These are phyloP conservation scores for Irpex rosettiformis DNA, from an alignment of 1,284 basidiomycete species.

Conservation along the genomic window DNA sequence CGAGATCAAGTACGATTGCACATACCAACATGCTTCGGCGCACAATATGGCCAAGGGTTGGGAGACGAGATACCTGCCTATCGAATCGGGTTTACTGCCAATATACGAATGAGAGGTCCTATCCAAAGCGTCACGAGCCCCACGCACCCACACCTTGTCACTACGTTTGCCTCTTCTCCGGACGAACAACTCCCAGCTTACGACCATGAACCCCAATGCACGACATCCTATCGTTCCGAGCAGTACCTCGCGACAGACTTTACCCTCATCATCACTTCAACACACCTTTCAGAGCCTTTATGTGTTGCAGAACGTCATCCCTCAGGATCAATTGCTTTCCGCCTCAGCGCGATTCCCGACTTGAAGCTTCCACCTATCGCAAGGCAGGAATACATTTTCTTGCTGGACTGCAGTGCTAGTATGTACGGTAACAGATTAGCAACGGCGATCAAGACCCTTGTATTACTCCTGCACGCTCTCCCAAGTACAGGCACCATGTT, in stretches of 20 bases:
- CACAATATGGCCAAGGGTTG: slow-evolving; percentile 43
- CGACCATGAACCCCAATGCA: not conserved
- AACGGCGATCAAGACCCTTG: slow-evolving; percentile 37
- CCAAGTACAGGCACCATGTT: slow-evolving; percentile 35
- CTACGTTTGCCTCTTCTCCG: not conserved
- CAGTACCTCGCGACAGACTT: slow-evolving; percentile 12
- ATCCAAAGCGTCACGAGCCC: slow-evolving; percentile 14
- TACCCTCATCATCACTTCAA: slow-evolving; percentile 5
- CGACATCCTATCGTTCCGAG: slow-evolving; percentile 2
- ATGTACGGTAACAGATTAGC: slow-evolving; percentile 37
- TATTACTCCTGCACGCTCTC: slow-evolving; percentile 37
- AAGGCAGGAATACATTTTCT: slow-evolving; percentile 43
- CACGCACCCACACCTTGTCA: slow-evolving; percentile 6
- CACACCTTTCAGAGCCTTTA: slow-evolving; percentile 44
- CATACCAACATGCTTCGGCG: slow-evolving; percentile 44
- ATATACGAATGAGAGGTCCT: slow-evolving; percentile 11
- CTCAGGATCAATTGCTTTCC: slow-evolving; percentile 41
- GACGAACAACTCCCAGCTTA: not conserved
- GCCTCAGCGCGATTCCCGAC: slow-evolving; percentile 49
- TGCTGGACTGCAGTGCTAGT: slow-evolving; percentile 44
- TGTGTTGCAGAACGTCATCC: slow-evolving; percentile 48
- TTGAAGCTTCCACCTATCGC: slow-evolving; percentile 36
- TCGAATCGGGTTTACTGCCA: slow-evolving; percentile 8
- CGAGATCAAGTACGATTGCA: slow-evolving; percentile 46
- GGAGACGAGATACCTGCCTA: not conserved